Evolutionary conservation across 306 rosid species (phyloP).

Genomic region (Gleditsia sinensis): DNA sequence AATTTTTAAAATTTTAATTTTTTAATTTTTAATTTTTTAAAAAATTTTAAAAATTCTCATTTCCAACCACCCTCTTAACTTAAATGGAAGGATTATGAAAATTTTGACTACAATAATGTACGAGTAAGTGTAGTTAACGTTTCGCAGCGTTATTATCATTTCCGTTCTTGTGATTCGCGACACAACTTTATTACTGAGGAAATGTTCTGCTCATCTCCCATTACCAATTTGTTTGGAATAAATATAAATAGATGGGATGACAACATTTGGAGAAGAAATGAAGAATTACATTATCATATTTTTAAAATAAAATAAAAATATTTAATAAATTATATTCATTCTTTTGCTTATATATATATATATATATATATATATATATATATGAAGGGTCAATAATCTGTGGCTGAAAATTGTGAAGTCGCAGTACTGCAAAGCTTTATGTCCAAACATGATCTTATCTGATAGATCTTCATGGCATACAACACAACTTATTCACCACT

Average conservation of each 20-base stretch:
- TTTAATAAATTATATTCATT: not conserved
- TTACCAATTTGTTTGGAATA: not conserved
- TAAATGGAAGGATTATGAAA: too few relatives aligned
- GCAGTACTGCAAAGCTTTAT: not conserved
- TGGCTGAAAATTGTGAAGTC: slow-evolving; percentile 51
- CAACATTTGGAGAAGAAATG: too few relatives aligned
- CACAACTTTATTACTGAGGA: not conserved
- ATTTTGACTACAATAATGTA: too few relatives aligned
- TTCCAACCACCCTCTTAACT: too few relatives aligned
- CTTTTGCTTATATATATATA: too few relatives aligned
- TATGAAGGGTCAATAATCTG: slow-evolving; percentile 39
- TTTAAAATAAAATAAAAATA: not conserved
- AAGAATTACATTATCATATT: not conserved
- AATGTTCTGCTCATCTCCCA: not conserved
- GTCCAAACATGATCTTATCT: slow-evolving; percentile 69
- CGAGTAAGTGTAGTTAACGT: too few relatives aligned
- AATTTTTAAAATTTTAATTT: too few relatives aligned
- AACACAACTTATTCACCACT: slow-evolving; percentile 74
- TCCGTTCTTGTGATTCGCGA: too few relatives aligned
- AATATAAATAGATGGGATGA: not conserved
- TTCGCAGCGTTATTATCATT: too few relatives aligned
- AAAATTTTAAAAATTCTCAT: too few relatives aligned
- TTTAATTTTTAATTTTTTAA: too few relatives aligned
- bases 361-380: too few relatives aligned
- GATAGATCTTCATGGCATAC: slow-evolving; percentile 46